Evolutionary conservation across 257 asterid genomes (phyloP), one percentile per base, ranked within the genome.

Genomic region (Marsdenia floribunda): DNA sequence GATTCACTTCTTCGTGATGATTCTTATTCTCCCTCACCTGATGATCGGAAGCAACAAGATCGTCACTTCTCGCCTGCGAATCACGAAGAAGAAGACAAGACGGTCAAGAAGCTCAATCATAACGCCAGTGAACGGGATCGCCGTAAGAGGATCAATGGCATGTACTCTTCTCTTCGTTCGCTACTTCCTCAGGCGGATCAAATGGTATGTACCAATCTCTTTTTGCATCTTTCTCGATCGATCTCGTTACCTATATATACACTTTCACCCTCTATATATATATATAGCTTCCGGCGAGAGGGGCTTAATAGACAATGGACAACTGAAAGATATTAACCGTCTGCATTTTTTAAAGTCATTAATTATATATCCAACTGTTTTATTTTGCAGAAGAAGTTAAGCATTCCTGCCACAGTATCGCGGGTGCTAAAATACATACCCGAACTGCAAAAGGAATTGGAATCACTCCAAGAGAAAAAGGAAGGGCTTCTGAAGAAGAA

Each of bases 41-140:
- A 49, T 46, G 59, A 69, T 44, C 49, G 49, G 49, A 44, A 44
- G 61, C 75, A 58, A 44, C 15, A 58, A 24, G 24, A 16, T 55
- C 54, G n/a, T 19, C 18, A 14, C 10, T 38, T 38, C 65, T 15
- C 70, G 14, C 6, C 15, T 26, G 24, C 5, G 5, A 57, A 44
- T 44, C 68, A 26, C 29, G 72, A 37, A 5, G 65, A 64, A n/a
- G 65, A 64, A 10, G 6, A 59, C 40, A 72, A 54, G 68, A 73
- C 7, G 42, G 83, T 71, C 3, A 90, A 86, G 88, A 90, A 89
- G 84, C 80, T 88, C 53, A 85, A 88, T 78, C 97, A 92, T 60
- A 92, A 92, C 63, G 96, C 96, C 2, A 86, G 89, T 18, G 97
- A 92, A 70, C 87, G 97, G 0, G 89, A 90, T 46, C 96, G 97